Conservation (phyloP, 2,329 filamentous ascomycete genomes). For the Aureobasidium musti region DNA sequence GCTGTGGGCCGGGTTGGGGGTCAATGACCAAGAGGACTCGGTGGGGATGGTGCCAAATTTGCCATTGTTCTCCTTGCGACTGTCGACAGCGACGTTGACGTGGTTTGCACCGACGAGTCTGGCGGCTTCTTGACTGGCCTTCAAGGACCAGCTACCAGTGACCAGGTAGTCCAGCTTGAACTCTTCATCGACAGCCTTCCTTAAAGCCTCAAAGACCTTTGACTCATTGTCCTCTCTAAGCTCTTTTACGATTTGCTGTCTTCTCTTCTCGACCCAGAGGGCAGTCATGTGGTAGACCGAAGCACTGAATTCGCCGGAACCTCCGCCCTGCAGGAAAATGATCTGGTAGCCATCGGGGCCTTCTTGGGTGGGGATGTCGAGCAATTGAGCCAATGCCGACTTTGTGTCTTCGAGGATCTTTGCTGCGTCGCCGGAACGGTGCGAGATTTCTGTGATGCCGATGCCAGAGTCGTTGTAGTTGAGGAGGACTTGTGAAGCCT, state of each 20-base stretch:
- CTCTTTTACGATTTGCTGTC: constrained; percentile 60
- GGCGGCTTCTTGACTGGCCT: constrained; percentile 80
- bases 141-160: constrained; percentile 87
- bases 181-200: constrained; percentile 56
- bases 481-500: constrained; percentile 72
- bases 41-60: constrained; percentile 86
- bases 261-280: constrained; percentile 74
- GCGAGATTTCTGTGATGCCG: constrained; percentile 85
- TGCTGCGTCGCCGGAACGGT: constrained; percentile 76
- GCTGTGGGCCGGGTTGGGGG: constrained; percentile 59
- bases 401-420: constrained; percentile 80
- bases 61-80: constrained; percentile 63
- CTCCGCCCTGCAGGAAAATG: constrained; percentile 84
- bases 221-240: constrained; percentile 57
- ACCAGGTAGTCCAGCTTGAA: constrained; percentile 81
- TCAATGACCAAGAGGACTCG: constrained; percentile 73
- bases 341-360: constrained; percentile 80
- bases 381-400: constrained; percentile 67
- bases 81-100: constrained; percentile 77
- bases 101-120: constrained; percentile 74
- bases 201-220: constrained; percentile 61
- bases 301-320: constrained; percentile 81
- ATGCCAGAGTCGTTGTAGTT: constrained; percentile 81
- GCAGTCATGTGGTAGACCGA: constrained; percentile 81
- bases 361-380: constrained; percentile 78